phyloP scores from a whole-genome alignment of 2,329 filamentous ascomycete genomes.

The Epichloe elymi region DNA sequence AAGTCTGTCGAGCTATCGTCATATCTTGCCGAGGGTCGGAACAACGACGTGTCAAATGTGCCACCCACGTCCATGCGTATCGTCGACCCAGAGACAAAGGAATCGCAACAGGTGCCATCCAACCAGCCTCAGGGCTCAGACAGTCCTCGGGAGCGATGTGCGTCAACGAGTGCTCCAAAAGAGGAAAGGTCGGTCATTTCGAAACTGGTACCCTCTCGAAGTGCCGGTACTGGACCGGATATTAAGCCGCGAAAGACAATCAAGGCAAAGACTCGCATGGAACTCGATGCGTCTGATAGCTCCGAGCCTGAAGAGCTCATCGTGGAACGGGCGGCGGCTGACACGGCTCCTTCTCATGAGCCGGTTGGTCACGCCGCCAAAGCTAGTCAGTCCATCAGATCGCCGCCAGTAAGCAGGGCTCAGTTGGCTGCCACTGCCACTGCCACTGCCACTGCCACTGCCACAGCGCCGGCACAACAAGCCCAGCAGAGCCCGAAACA shows the following conservation, averaged over 20 bases:
- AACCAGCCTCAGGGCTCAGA: slow-evolving; percentile 15
- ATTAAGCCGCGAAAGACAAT: slow-evolving; percentile 36
- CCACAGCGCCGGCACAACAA: slow-evolving; percentile 9
- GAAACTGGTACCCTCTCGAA: slow-evolving; percentile 11
- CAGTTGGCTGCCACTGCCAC: slow-evolving; percentile 8
- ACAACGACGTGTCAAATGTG: slow-evolving; percentile 42
- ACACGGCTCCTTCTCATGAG: background rate
- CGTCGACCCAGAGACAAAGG: slow-evolving; percentile 39
- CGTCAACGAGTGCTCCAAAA: slow-evolving; percentile 21
- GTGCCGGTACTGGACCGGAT: slow-evolving; percentile 26
- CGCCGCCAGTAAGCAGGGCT: background rate
- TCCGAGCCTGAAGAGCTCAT: slow-evolving; percentile 33
- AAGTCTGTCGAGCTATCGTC: slow-evolving; percentile 28
- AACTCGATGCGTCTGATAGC: slow-evolving; percentile 58
- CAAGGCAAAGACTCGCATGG: slow-evolving; percentile 45
- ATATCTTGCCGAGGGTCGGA: slow-evolving; percentile 29
- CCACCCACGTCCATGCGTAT: slow-evolving; percentile 45
- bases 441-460: slow-evolving; percentile 4
- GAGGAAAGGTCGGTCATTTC: slow-evolving; percentile 23
- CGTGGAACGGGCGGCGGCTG: slow-evolving; percentile 12
- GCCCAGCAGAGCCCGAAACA: background rate
- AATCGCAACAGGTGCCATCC: slow-evolving; percentile 24
- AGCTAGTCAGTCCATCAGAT: background rate
- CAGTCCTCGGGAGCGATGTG: slow-evolving; percentile 17
- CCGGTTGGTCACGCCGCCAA: background rate